Evolutionary conservation across 768 basidiomycete genomes (phyloP).

Genomic region (Mycena sanguinolenta): DNA sequence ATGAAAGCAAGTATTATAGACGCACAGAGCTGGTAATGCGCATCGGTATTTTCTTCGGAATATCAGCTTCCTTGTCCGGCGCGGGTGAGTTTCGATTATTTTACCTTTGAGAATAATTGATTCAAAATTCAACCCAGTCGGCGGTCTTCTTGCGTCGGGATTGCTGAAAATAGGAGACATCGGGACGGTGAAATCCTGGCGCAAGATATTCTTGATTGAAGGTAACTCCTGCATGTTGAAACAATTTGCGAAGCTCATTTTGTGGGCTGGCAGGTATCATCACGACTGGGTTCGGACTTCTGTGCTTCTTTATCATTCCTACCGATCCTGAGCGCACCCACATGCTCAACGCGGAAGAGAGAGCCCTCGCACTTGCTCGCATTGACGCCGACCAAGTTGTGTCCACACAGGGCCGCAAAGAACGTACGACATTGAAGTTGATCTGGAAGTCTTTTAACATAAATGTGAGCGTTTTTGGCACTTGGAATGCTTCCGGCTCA

Average conservation of each 20-base stretch:
- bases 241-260: not conserved
- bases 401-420: constrained; percentile 44
- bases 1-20: constrained; percentile 49
- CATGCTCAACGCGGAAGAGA: constrained; percentile 50
- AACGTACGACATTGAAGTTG: constrained; percentile 47
- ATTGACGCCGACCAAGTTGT: constrained; percentile 52
- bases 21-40: constrained; percentile 51
- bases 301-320: constrained; percentile 52
- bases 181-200: constrained; percentile 49
- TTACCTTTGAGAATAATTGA: not conserved
- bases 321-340: constrained; percentile 51
- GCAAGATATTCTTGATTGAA: constrained; percentile 60
- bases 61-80: constrained; percentile 50
- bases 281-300: constrained; percentile 51
- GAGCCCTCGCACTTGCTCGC: constrained; percentile 50
- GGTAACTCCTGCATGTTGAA: constrained; percentile 39
- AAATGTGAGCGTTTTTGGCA: constrained; percentile 42
- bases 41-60: constrained; percentile 52
- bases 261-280: constrained; percentile 46
- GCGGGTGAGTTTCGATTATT: constrained; percentile 45
- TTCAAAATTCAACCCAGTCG: constrained; percentile 47
- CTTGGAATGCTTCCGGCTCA: not conserved
- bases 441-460: constrained; percentile 49
- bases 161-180: constrained; percentile 47
- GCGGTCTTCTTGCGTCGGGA: constrained; percentile 55